Conservation (phyloP, 495 filamentous ascomycete genomes). For the Pyrenula aspistea region DNA sequence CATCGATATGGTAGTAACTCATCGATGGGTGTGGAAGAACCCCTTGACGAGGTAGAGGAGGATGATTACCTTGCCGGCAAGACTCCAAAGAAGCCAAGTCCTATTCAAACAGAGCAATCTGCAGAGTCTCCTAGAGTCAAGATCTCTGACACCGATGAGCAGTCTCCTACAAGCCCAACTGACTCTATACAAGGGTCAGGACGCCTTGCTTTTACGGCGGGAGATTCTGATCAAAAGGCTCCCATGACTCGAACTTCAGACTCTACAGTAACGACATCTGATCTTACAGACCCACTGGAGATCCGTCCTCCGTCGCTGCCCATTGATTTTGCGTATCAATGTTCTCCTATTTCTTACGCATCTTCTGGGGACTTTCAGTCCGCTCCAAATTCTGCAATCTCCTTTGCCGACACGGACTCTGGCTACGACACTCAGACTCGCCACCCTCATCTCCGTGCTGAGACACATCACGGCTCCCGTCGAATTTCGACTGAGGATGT, state of each 20-base stretch:
- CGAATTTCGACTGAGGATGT: constrained; percentile 77
- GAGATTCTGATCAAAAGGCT: neutral
- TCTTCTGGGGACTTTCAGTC: constrained; percentile 38
- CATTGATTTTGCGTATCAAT: constrained; percentile 36
- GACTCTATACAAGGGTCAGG: neutral
- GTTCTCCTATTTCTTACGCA: constrained; percentile 38
- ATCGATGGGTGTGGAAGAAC: constrained; percentile 72
- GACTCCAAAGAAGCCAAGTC: neutral
- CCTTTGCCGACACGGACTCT: constrained; percentile 31
- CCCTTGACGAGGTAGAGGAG: constrained; percentile 83
- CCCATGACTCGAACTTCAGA: constrained; percentile 34
- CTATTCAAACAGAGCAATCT: neutral
- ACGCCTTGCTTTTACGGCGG: neutral
- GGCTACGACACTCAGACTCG: constrained; percentile 20
- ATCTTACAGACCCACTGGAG: constrained; percentile 20
- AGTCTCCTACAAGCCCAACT: neutral
- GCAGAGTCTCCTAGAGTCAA: neutral
- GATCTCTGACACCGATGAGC: neutral
- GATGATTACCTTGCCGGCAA: constrained; percentile 44
- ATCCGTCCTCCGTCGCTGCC: constrained; percentile 37
- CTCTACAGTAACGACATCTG: constrained; percentile 43
- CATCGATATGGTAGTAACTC: constrained; percentile 49
- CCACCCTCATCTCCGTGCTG: neutral
- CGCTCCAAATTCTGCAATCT: constrained; percentile 43
- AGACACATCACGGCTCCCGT: constrained; percentile 42